Percentiles rank a stretch among this genome's conserved stretches.
These are phyloP conservation scores for Xylaria multiplex DNA, from an alignment of 2,329 filamentous ascomycete genomes.

Conservation along the genomic window DNA sequence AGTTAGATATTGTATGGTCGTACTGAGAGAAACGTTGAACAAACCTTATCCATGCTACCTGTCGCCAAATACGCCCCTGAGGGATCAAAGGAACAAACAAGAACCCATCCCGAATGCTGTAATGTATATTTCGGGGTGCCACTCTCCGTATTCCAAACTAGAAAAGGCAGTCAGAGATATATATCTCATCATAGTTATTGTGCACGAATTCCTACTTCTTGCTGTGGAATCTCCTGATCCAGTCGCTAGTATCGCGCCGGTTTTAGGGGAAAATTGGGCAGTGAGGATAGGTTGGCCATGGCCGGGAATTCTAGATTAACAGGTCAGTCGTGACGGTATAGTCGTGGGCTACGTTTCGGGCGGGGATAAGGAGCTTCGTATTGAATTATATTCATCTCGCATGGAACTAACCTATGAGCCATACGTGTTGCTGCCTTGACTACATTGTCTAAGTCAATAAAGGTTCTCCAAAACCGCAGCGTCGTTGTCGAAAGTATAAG, in stretches of 20 bases:
- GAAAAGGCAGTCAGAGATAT: slow-evolving; percentile 18
- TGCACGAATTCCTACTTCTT: slow-evolving; percentile 29
- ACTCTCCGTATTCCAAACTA: slow-evolving; percentile 87
- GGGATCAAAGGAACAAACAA: slow-evolving; percentile 87
- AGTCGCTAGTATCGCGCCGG: slow-evolving; percentile 65
- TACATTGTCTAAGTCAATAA: slow-evolving; percentile 59
- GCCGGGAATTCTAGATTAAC: slow-evolving; percentile 71
- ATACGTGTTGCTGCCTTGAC: slow-evolving; percentile 93
- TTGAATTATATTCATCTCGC: neutral
- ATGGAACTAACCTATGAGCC: slow-evolving; percentile 67
- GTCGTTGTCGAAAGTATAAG: neutral
- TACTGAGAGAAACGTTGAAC: neutral
- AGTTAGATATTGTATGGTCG: slow-evolving; percentile 21
- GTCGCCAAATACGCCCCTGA: slow-evolving; percentile 85
- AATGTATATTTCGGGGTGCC: slow-evolving; percentile 88
- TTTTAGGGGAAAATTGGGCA: slow-evolving; percentile 37
- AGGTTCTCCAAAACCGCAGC: neutral
- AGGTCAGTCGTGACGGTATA: slow-evolving; percentile 15
- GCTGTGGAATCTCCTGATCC: slow-evolving; percentile 93
- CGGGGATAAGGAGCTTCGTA: neutral
- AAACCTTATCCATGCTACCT: slow-evolving; percentile 84
- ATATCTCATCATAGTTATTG: neutral
- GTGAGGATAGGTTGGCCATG: slow-evolving; percentile 84
- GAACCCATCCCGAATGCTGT: slow-evolving; percentile 88
- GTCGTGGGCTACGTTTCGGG: neutral